Evolutionary conservation across 495 filamentous ascomycete species (phyloP), one percentile per base, ranked within the genome.

Genomic region (Penicillium waksmanii): DNA sequence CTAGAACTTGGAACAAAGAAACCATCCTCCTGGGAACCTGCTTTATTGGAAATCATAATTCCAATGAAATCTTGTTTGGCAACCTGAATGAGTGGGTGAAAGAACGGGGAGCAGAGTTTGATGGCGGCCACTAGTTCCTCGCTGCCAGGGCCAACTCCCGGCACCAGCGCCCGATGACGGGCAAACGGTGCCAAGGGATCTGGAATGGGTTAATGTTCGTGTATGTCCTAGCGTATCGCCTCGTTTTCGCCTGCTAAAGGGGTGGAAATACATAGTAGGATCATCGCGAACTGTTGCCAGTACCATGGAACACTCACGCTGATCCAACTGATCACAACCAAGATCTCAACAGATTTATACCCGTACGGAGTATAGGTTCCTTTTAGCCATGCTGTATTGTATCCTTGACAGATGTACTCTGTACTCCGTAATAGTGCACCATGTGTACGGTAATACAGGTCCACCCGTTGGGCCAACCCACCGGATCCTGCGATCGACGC

Each of bases 401-500:
- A 31, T 31, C 27, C 27, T 31, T 31, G 27, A 31, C 27, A 31
- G 27, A 5, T 31, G 27, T 23, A 23, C 23, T 23, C 23, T 23
- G 23, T 23, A 23, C 23, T 23, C 23, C 23, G 23, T 31, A 31
- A 31, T 27, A 23, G 10, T 12, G 6, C 9, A 47, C 3, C 4
- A 13, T 13, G 11, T 12, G 15, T 48, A 48, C 13, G 21, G 46
- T 48, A 23, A 48, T 46, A 46, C 46, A 48, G 13, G 21, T 49
- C 64, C 53, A 55, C 36, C 66, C 66, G 66, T 66, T 69, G 56
- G n/a, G 56, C 67, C 67, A 67, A 57, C 21, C 59, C 65, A 55
- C 23, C 55, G 64, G 64, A 61, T 65, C 61, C 51, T 58, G 57
- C 27, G 61, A 64, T 69, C 64, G 66, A 66, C 66, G 50, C n/a